Percentiles rank a stretch among this genome's conserved stretches.
Conservation (phyloP, 768 basidiomycete species). For the Boletus speciosus region DNA sequence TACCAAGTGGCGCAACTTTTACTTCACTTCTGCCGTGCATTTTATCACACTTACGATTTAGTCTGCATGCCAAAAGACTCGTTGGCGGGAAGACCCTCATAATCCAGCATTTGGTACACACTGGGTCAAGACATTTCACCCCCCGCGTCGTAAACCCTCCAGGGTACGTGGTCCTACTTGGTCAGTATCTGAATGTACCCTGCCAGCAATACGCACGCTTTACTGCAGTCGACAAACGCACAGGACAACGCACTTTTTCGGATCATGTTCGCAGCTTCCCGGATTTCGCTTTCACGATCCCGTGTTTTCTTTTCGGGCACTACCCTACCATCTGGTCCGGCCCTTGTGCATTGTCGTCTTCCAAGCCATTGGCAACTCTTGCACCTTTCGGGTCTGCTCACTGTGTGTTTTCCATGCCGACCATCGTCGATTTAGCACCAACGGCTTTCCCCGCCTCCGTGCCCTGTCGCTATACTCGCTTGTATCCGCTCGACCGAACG, state of each 20-base stretch:
- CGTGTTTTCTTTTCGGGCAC: not conserved
- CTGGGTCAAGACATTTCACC: not conserved
- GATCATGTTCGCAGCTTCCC: not conserved
- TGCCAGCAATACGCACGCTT: not conserved
- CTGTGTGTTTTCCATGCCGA: not conserved
- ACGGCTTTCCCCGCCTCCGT: slow-evolving; percentile 1
- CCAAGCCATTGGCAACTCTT: not conserved
- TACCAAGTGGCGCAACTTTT: slow-evolving; percentile 11
- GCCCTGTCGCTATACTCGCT: not conserved
- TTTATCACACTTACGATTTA: not conserved
- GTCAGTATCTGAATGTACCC: not conserved
- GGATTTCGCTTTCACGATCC: slow-evolving; percentile 2
- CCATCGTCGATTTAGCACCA: not conserved
- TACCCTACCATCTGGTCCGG: not conserved
- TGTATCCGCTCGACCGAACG: not conserved
- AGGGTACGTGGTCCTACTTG: slow-evolving; percentile 5
- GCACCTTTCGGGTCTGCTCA: not conserved
- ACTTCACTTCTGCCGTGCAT: not conserved
- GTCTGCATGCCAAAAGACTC: not conserved
- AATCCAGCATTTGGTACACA: not conserved
- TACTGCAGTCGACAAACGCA: not conserved
- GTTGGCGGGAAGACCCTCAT: not conserved
- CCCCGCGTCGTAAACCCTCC: not conserved
- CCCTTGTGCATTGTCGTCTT: slow-evolving; percentile 6
- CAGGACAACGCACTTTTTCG: slow-evolving; percentile 3